phyloP scores from a whole-genome alignment of 1,284 basidiomycete species.

The Boletellus deceptivus region DNA sequence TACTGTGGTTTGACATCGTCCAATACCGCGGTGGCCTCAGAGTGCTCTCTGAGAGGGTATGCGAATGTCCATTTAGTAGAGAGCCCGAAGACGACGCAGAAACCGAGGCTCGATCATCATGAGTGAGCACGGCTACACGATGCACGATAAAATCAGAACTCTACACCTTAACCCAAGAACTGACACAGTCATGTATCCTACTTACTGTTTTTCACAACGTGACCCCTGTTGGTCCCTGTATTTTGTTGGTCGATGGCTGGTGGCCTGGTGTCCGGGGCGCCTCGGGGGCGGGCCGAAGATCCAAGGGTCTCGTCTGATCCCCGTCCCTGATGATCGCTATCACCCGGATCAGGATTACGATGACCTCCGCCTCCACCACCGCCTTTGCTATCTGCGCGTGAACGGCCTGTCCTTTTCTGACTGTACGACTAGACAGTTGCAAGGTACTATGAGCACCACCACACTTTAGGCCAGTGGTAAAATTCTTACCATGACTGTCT shows the following conservation, averaged over 20 bases:
- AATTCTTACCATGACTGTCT: constrained; percentile 67
- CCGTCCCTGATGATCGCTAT: constrained; percentile 40
- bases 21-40: constrained; percentile 17
- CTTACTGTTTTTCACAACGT: constrained; percentile 30
- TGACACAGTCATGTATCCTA: constrained; percentile 16
- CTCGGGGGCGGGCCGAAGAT: constrained; percentile 45
- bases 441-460: constrained; percentile 7
- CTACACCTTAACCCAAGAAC: constrained; percentile 23
- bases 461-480: constrained; percentile 3
- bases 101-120: constrained; percentile 19
- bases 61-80: constrained; percentile 18
- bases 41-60: constrained; percentile 28
- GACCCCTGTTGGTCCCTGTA: constrained; percentile 16
- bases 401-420: constrained; percentile 61
- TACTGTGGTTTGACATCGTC: constrained; percentile 21
- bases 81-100: constrained; percentile 10
- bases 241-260: constrained; percentile 26
- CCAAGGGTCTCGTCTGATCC: constrained; percentile 34
- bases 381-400: constrained; percentile 49
- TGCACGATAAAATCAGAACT: constrained; percentile 24
- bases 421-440: constrained; percentile 53
- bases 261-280: constrained; percentile 42
- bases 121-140: constrained; percentile 22
- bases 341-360: constrained; percentile 40
- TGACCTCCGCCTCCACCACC: constrained; percentile 45